Evolutionary conservation across 805 yeast species (phyloP).

Genomic region (Dipodascopsis tothii): DNA sequence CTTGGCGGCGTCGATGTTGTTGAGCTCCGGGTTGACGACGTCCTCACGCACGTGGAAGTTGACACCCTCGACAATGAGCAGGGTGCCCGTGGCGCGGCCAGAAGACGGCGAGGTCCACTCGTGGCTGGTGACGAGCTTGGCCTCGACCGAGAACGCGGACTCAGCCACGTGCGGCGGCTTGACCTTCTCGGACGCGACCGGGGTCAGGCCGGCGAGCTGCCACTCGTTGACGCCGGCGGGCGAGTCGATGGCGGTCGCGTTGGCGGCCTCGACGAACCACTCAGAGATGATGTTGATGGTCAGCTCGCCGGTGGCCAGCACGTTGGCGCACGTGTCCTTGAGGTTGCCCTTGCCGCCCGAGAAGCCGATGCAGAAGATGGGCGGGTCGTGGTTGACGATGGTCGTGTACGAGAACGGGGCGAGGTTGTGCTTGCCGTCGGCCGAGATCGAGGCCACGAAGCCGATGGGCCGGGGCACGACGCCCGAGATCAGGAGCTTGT

Average conservation of each 20-base stretch:
- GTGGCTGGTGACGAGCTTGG: constrained; percentile 40
- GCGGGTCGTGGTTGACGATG: constrained; percentile 48
- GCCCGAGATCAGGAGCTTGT: constrained; percentile 45
- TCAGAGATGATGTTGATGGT: constrained; percentile 53
- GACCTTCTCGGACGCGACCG: constrained; percentile 39
- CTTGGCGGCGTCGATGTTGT: constrained; percentile 39
- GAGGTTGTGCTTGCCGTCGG: constrained; percentile 41
- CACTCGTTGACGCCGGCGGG: constrained; percentile 51
- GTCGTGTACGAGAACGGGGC: constrained; percentile 58
- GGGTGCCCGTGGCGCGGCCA: constrained; percentile 33
- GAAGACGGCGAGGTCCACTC: constrained; percentile 36
- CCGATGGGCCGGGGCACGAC: constrained; percentile 55
- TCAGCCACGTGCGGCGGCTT: constrained; percentile 54
- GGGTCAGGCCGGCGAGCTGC: constrained; percentile 46
- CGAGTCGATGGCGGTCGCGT: constrained; percentile 41
- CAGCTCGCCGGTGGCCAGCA: constrained; percentile 46
- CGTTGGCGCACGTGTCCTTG: constrained; percentile 47
- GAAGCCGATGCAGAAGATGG: constrained; percentile 47
- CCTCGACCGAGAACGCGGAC: constrained; percentile 51
- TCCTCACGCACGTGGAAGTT: constrained; percentile 54
- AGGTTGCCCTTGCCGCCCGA: constrained; percentile 25
- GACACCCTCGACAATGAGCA: constrained; percentile 48
- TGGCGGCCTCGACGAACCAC: constrained; percentile 61
- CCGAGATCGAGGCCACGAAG: constrained; percentile 43
- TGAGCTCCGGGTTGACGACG: constrained; percentile 37